Percentiles rank a stretch among this genome's conserved stretches.
phyloP scores from a whole-genome alignment of 2,329 filamentous ascomycete species.

The Phyllosticta citribraziliensis region DNA sequence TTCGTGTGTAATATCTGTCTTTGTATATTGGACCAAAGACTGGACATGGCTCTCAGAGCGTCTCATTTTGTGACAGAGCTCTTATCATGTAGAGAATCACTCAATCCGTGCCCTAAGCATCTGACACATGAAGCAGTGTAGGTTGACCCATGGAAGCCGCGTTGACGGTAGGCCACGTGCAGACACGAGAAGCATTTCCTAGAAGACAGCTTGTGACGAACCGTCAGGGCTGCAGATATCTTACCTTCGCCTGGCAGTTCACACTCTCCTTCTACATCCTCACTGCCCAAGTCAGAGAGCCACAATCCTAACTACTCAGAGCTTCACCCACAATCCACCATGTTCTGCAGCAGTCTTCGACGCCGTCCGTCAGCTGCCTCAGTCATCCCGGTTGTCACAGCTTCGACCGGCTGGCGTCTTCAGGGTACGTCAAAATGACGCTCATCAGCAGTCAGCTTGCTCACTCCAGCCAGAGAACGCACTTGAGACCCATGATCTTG shows the following conservation, averaged over 20 bases:
- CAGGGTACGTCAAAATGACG: slow-evolving; percentile 17
- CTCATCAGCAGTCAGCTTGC: background rate
- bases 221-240: background rate
- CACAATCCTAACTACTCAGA: no score
- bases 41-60: background rate
- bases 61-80: no score
- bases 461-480: background rate
- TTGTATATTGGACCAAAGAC: background rate
- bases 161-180: background rate
- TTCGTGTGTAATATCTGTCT: background rate
- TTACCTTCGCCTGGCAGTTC: background rate
- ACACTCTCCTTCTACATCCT: background rate
- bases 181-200: no score
- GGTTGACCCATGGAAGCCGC: background rate
- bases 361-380: slow-evolving; percentile 29
- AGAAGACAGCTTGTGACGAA: no score
- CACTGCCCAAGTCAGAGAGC: background rate
- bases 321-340: slow-evolving; percentile 8
- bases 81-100: no score
- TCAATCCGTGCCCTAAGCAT: no score
- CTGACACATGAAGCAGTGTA: background rate
- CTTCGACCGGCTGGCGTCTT: slow-evolving; percentile 17
- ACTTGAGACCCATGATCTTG: slow-evolving; percentile 8
- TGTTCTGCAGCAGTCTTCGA: slow-evolving; percentile 35
- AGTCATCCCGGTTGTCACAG: slow-evolving; percentile 24